phyloP scores from a whole-genome alignment of 1,139 yeast genomes.

The Yamadazyma sp. region DNA sequence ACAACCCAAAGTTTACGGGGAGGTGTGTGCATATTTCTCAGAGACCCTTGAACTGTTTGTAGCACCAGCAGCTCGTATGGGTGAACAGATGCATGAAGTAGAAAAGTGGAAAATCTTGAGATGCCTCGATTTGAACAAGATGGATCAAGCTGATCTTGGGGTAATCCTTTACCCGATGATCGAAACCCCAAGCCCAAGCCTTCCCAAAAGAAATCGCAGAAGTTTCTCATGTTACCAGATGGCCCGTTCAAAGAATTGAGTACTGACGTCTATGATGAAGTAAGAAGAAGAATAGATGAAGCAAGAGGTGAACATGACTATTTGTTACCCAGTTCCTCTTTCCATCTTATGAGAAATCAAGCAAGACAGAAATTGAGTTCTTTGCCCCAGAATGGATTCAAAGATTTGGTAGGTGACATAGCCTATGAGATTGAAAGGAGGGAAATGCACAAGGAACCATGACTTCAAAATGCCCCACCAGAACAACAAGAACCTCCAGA shows the following conservation, averaged over 20 bases:
- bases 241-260: slow-evolving; percentile 87
- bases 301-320: slow-evolving; percentile 58
- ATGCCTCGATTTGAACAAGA: too few species aligned
- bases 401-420: slow-evolving; percentile 89
- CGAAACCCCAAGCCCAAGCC: slow-evolving; percentile 40
- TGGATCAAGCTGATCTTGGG: too few species aligned
- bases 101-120: too few species aligned
- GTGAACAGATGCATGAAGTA: too few species aligned
- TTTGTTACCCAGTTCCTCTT: slow-evolving; percentile 65
- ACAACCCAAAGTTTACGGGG: too few species aligned
- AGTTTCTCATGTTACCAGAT: slow-evolving; percentile 73
- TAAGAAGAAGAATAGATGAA: slow-evolving; percentile 67
- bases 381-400: slow-evolving; percentile 77
- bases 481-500: too few species aligned
- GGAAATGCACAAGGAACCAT: slow-evolving; percentile 39
- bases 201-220: slow-evolving; percentile 64
- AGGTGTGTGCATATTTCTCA: too few species aligned
- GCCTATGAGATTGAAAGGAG: slow-evolving; percentile 84
- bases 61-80: too few species aligned
- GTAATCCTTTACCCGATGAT: slow-evolving; percentile 55
- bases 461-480: neutral
- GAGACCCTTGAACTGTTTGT: too few species aligned
- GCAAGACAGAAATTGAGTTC: slow-evolving; percentile 91
- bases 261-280: slow-evolving; percentile 91
- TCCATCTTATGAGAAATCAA: slow-evolving; percentile 93